Percentiles rank a stretch among this genome's conserved stretches.
Conservation (phyloP, 768 basidiomycete genomes). For the Trametes sanguinea region DNA sequence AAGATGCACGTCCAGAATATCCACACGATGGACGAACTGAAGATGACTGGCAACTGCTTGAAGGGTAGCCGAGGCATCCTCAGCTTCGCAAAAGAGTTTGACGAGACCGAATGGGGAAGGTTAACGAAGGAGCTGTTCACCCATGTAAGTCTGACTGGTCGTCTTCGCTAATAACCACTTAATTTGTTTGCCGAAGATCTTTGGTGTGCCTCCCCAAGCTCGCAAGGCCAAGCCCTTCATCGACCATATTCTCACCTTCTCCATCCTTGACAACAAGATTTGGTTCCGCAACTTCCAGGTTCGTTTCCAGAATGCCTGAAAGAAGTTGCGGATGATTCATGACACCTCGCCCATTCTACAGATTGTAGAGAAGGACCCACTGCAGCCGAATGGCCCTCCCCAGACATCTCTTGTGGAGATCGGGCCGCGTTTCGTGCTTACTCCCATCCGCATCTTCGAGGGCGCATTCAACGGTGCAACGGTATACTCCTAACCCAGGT, state of each 20-base stretch:
- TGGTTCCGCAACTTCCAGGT: conserved; percentile 99
- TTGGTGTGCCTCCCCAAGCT: conserved; percentile 90
- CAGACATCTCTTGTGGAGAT: conserved; percentile 93
- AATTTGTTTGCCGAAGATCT: conserved; percentile 60
- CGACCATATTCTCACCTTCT: conserved; percentile 97
- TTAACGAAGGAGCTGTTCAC: conserved; percentile 93
- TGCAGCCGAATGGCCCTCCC: conserved; percentile 82
- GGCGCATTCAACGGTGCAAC: conserved; percentile 95
- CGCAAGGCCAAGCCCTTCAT: conserved; percentile 95
- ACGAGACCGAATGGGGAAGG: conserved; percentile 83
- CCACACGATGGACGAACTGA: conserved; percentile 99
- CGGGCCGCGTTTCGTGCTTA: conserved; percentile 95
- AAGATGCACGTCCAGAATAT: conserved; percentile 98
- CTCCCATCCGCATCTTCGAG: conserved; percentile 97
- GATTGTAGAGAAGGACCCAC: conserved; percentile 94
- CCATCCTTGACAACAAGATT: conserved; percentile 91
- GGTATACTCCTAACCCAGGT: conserved; percentile 96
- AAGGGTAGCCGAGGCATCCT: conserved; percentile 92
- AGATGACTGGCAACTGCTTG: conserved; percentile 98
- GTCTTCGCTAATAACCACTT: neutral
- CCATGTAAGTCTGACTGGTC: conserved; percentile 59
- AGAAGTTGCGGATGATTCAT: neutral
- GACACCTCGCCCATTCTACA: conserved; percentile 32
- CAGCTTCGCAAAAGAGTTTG: conserved; percentile 90
- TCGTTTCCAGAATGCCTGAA: conserved; percentile 17